Base-by-base conservation (phyloP, 805 yeast species). In the Yamadazyma phyllophila region DNA sequence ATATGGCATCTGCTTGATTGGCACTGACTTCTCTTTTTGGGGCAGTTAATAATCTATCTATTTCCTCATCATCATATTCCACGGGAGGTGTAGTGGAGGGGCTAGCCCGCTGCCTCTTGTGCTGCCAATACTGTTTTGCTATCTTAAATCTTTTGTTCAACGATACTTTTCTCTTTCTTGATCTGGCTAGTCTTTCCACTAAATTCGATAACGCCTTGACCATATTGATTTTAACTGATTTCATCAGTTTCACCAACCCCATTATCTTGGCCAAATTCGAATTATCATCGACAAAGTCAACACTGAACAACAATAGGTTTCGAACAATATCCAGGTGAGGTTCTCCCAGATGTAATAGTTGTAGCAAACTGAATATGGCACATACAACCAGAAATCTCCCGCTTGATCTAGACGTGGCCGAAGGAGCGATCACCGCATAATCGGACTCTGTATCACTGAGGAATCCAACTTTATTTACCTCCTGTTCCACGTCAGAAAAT, bases 281-380 rank as follows among this genome's bases (percentile, higher is more conserved):
- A 11, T 47, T 43, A 31, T 52, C 55, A 12, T 54, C 51, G 4
- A 59, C 39, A 41, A 52, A 60, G 7, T 58, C 35, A 4, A 55
- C 49, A 3, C 57, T 46, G 44, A 60, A 66, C 6, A 67, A 37
- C 1, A 66, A 32, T 7, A 68, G 54, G 10, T 55, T 58, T 31
- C 61, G 62, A 14, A 56, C 48, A 15, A 68, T 57, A 36, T 46
- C 54, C 5, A 45, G 29, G 1, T 65, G 65, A 4, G 67, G 49
- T 41, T 67, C 71, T 2, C 67, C 10, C 5, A 31, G 13, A 14
- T 36, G 20, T 26, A 36, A 15, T 16, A 43, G 10, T 24, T 26
- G 11, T 10, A 39, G 10, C 17, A 39, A 10, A n/a, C 20, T n/a
- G 11, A 9, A 7, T 7, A 31, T 31, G n/a, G 33, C 13, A 5